Conservation (phyloP, 108 stramenopile species). For the Conticribra weissflogii region DNA sequence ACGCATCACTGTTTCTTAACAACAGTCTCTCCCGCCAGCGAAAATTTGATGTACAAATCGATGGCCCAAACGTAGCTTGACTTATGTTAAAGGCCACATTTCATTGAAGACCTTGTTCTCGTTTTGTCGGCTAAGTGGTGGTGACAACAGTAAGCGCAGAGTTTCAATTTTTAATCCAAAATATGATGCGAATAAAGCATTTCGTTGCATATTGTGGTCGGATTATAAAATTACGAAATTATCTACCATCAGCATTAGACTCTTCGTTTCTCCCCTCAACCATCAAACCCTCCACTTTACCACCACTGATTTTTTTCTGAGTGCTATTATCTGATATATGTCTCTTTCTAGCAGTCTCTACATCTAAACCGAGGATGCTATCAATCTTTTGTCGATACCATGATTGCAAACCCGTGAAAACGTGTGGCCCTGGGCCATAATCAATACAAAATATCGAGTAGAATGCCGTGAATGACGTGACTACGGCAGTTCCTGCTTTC, state of each 20-base stretch:
- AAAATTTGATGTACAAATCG: too few relatives aligned
- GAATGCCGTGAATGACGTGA: slow-evolving; percentile 42
- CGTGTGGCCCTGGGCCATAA: slow-evolving; percentile 45
- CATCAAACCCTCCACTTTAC: background rate
- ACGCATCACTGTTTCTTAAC: too few relatives aligned
- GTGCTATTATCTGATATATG: slow-evolving; percentile 2
- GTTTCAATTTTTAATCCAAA: too few relatives aligned
- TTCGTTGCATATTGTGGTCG: too few relatives aligned
- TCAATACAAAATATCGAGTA: slow-evolving; percentile 47
- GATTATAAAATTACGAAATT: too few relatives aligned
- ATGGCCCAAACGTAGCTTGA: too few relatives aligned
- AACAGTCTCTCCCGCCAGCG: too few relatives aligned
- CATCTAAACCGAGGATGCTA: slow-evolving; percentile 37
- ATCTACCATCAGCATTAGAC: background rate
- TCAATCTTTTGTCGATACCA: slow-evolving; percentile 51
- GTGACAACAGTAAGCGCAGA: too few relatives aligned
- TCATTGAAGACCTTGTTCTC: too few relatives aligned
- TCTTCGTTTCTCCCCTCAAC: background rate
- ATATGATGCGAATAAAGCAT: too few relatives aligned
- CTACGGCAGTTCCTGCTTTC: slow-evolving; percentile 47
- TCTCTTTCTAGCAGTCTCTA: slow-evolving; percentile 21
- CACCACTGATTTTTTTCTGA: slow-evolving; percentile 5
- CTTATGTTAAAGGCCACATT: too few relatives aligned
- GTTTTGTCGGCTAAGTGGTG: too few relatives aligned
- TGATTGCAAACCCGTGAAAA: slow-evolving; percentile 43